Base-by-base conservation (phyloP, 305 asterid genomes). In the Striga hermonthica region DNA sequence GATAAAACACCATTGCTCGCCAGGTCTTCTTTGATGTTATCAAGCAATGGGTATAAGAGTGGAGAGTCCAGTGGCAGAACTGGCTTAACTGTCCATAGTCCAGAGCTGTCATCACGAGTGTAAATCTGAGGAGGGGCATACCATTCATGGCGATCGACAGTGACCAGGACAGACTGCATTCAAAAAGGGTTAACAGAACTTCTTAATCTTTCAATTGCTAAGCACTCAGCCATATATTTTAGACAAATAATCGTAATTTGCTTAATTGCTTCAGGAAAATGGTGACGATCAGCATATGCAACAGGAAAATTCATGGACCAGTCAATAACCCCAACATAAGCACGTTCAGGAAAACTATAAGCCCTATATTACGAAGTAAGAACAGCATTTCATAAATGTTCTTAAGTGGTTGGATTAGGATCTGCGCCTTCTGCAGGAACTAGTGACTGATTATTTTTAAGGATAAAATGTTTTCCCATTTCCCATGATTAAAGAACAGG, bases 91-190 rank as follows among this genome's bases (percentile, higher is more conserved):
- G 75, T 77, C 99, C 99, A 94, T 57, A 90, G 69, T 59, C 99
- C 99, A 41, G 97, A 81, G 74, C 81, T 73, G 76, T 90, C 99
- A 77, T 90, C 75, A 49, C 98, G 99, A 48, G 88, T 84, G 74
- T 88, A 94, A 72, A 86, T 76, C 66, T 83, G 95, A 62, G 99
- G 98, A 60, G 90, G 83, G 57, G 99, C 96, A 82, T 94, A 90
- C 99, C 99, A 94, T 77, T 94, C 98, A 74, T 90, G 97, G 67
- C 98, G 95, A 66, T 94, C 99, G 68, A 94, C 77, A 59, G 99
- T 90, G 74, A 94, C 96, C 72, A 94, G 87, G 71, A 91, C 99
- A 79, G 99, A 90, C 99, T 94, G 97, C 80, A 82, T 37, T 58
- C 55, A 76, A 62, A 76, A 38, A 59, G 28, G 15, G 11, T 3